These are phyloP conservation scores for Stromatinia cepivora DNA, from an alignment of 2,329 filamentous ascomycete genomes.

Conservation along the genomic window DNA sequence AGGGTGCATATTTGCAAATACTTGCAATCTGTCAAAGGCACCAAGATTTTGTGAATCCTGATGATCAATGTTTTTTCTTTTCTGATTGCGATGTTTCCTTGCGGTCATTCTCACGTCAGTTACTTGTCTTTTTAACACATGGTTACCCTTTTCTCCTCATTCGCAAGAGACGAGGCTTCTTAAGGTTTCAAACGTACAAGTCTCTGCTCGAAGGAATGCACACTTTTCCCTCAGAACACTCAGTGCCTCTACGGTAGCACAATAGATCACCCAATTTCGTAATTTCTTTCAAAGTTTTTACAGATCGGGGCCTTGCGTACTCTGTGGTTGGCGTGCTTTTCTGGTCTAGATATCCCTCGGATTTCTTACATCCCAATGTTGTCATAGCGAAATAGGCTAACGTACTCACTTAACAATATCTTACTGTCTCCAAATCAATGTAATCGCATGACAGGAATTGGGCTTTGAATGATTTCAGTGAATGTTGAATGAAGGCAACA, in stretches of 20 bases:
- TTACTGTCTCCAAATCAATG: conserved; percentile 12
- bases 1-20: conserved; percentile 38
- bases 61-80: conserved; percentile 43
- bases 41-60: conserved; percentile 42
- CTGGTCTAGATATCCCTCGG: conserved; percentile 38
- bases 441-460: neutral
- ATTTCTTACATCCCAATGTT: conserved; percentile 19
- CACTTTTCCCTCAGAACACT: conserved; percentile 32
- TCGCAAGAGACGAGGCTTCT: conserved; percentile 33
- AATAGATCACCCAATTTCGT: conserved; percentile 32
- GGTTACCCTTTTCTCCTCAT: conserved; percentile 29
- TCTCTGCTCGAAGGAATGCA: conserved; percentile 39
- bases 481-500: neutral
- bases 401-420: conserved; percentile 19
- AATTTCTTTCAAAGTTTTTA: conserved; percentile 32
- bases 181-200: conserved; percentile 36
- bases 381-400: conserved; percentile 21
- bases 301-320: conserved; percentile 32
- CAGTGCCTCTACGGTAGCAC: conserved; percentile 38
- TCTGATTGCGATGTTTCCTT: conserved; percentile 38
- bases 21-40: conserved; percentile 40
- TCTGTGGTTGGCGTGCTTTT: conserved; percentile 35
- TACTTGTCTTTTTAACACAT: conserved; percentile 28
- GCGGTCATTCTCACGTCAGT: conserved; percentile 22
- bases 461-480: neutral